These are phyloP conservation scores for Raphanus hybrid DNA, from an alignment of 441 rosid species.

Conservation along the genomic window DNA sequence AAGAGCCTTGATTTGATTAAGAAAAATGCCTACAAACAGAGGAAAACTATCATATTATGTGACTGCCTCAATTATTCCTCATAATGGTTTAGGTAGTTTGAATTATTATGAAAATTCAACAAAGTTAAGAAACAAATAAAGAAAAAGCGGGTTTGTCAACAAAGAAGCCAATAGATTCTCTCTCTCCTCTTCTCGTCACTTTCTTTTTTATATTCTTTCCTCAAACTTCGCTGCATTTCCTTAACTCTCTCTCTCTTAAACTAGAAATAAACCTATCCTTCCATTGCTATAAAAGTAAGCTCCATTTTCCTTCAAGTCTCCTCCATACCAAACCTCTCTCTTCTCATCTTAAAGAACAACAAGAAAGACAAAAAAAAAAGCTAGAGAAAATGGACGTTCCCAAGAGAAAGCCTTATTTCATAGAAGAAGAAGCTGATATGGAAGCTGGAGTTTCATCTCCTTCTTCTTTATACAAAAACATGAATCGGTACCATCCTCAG, in stretches of 20 bases:
- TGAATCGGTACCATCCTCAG: slow-evolving; percentile 1
- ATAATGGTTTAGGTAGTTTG: slow-evolving; percentile 3
- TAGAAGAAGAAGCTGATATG: slow-evolving; percentile 31
- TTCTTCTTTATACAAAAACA: neutral
- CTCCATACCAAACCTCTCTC: slow-evolving; percentile 30
- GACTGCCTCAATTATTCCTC: slow-evolving; percentile 29
- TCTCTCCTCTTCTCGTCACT: neutral
- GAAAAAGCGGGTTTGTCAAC: slow-evolving; percentile 26
- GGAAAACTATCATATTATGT: slow-evolving; percentile 7
- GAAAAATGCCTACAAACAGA: neutral
- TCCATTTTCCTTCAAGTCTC: slow-evolving; percentile 27
- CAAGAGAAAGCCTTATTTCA: slow-evolving; percentile 26
- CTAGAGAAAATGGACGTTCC: slow-evolving; percentile 15
- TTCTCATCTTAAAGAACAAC: neutral
- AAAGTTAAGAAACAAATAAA: neutral
- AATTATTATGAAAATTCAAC: slow-evolving; percentile 23
- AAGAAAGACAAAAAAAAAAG: neutral
- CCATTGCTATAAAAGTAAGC: slow-evolving; percentile 26
- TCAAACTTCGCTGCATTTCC: slow-evolving; percentile 30
- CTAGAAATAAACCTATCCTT: slow-evolving; percentile 16
- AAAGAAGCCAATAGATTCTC: slow-evolving; percentile 38
- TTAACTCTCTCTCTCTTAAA: slow-evolving; percentile 28
- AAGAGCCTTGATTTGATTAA: neutral
- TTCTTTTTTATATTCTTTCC: slow-evolving; percentile 2
- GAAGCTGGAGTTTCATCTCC: slow-evolving; percentile 28